A percentile compares a stretch with the other conserved stretches of the same genome.
Conservation (phyloP, 768 basidiomycete genomes). For the Russula sp. region DNA sequence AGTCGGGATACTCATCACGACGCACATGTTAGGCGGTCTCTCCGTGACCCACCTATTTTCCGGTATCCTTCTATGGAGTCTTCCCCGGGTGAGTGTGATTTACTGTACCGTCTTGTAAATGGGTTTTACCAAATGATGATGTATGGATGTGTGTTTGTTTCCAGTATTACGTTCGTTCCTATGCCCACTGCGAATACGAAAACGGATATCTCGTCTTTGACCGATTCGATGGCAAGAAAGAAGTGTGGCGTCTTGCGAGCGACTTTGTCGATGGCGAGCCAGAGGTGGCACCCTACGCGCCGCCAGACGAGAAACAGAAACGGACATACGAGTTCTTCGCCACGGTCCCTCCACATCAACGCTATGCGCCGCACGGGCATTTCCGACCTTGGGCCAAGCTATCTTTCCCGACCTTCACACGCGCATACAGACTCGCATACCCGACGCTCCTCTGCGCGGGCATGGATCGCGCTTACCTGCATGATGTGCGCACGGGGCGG, state of each 20-base stretch:
- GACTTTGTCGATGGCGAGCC: slow-evolving; percentile 29
- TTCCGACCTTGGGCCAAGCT: slow-evolving; percentile 65
- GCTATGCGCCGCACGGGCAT: slow-evolving; percentile 41
- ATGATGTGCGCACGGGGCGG: slow-evolving; percentile 55
- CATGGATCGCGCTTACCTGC: slow-evolving; percentile 49
- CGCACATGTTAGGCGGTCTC: slow-evolving; percentile 54
- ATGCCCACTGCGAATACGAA: slow-evolving; percentile 72
- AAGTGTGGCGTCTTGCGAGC: slow-evolving; percentile 61
- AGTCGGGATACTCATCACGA: slow-evolving; percentile 57
- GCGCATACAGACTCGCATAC: slow-evolving; percentile 65
- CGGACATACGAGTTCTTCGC: slow-evolving; percentile 32
- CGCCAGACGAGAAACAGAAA: slow-evolving; percentile 34
- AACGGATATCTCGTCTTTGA: slow-evolving; percentile 72
- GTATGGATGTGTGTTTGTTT: slow-evolving; percentile 1
- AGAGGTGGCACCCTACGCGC: background rate
- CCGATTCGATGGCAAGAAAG: slow-evolving; percentile 52
- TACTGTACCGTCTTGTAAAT: background rate
- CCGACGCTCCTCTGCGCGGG: slow-evolving; percentile 59
- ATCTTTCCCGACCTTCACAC: slow-evolving; percentile 42
- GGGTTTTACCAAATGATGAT: background rate
- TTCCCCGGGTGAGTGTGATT: slow-evolving; percentile 39
- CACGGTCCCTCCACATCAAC: slow-evolving; percentile 19
- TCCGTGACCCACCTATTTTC: slow-evolving; percentile 53
- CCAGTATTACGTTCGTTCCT: slow-evolving; percentile 50
- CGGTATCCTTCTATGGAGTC: slow-evolving; percentile 57